Base-by-base conservation (phyloP, 2,329 filamentous ascomycete species). In the Pseudogymnoascus sp. region DNA sequence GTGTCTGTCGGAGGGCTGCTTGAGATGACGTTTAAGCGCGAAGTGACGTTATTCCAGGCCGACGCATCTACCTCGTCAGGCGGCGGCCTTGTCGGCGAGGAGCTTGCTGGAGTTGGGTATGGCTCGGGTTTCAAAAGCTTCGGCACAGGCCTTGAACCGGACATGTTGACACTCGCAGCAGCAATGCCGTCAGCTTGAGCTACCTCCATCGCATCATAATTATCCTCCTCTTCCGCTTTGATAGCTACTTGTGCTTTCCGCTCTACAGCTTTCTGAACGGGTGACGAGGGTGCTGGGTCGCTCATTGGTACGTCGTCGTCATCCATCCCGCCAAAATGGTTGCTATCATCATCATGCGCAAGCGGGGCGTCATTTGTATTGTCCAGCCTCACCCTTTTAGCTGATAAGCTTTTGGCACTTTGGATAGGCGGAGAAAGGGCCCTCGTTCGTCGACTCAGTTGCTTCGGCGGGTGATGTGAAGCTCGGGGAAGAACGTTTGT, bases 171-270 rank as follows among this genome's bases (percentile, higher is more conserved):
- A 66, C 87, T 93, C 10, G 85, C 78, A 7, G 84, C 78, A 62
- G 83, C 85, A 64, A 89, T 82, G 14, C 87, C 89, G 38, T 88
- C 84, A 63, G 83, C 83, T 73, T 95, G 89, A 21, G 90, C 86
- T 61, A 97, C 85, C 72, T 96, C 92, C 86, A 97, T 90, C 65
- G 91, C 88, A 35, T 96, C 91, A 21, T 90, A 86, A 2, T 90
- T 88, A 11, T 91, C 89, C 1, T 86, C 82, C 11, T 88, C 85
- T 64, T 89, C 86, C 12, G 75, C 73, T 67, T 87, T 86, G 31
- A 85, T 70, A 67, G 80, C 82, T 31, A 76, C 76, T 70, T 76
- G 83, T 68, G 72, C 77, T 74, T 89, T 94, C 64, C 92, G 84
- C 70, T 90, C 85, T 6, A 90, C 84, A 38, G 87, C 90, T 69